Percentiles rank a stretch among this genome's conserved stretches.
Conservation (phyloP, 352 stramenopile genomes). For the Phytophthora pluvialis region DNA sequence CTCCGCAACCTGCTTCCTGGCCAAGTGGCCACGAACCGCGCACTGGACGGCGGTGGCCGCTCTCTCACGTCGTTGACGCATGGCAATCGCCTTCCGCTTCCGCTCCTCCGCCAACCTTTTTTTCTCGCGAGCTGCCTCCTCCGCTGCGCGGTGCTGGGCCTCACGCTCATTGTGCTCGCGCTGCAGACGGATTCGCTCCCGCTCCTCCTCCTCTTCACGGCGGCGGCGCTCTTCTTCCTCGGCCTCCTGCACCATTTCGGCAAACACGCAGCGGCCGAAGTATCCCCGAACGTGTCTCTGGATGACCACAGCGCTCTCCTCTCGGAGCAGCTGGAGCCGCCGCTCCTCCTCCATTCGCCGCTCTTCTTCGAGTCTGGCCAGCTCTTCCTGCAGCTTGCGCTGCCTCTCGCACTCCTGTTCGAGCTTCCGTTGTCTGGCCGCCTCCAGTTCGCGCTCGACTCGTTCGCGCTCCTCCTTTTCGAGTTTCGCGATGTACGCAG, state of each 20-base stretch:
- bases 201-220: conserved; percentile 54
- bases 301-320: conserved; percentile 52
- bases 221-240: conserved; percentile 45
- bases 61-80: conserved; percentile 40
- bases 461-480: conserved; percentile 46
- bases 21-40: conserved; percentile 39
- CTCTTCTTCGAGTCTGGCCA: conserved; percentile 42
- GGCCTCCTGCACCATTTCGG: conserved; percentile 43
- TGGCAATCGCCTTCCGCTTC: conserved; percentile 34
- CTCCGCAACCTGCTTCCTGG: conserved; percentile 20
- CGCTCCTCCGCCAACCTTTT: conserved; percentile 41
- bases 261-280: conserved; percentile 49
- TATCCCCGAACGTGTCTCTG: conserved; percentile 55
- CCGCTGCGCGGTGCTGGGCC: conserved; percentile 31
- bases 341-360: conserved; percentile 43
- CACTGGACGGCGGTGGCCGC: conserved; percentile 43
- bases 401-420: conserved; percentile 43
- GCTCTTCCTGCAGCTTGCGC: conserved; percentile 39
- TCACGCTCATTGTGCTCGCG: conserved; percentile 45
- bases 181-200: conserved; percentile 41
- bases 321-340: conserved; percentile 17
- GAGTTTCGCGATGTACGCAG: conserved; percentile 45
- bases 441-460: conserved; percentile 40
- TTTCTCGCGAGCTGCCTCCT: conserved; percentile 47
- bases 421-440: conserved; percentile 34